Percentiles rank a stretch among this genome's conserved stretches.
Evolutionary conservation across 768 basidiomycete species (phyloP).

Genomic region (Mycena albidolilacea): DNA sequence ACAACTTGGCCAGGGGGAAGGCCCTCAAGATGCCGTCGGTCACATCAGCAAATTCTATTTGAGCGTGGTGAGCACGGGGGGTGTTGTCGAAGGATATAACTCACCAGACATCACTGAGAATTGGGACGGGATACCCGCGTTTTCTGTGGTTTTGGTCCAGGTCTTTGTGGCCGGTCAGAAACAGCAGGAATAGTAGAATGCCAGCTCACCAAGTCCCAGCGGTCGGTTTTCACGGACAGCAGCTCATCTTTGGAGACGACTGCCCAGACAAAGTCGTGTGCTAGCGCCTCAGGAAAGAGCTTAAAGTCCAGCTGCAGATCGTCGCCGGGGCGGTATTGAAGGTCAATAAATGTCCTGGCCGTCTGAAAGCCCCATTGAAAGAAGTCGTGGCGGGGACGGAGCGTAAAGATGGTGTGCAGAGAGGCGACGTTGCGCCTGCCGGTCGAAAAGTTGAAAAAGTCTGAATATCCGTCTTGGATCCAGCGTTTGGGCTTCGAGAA

Average conservation of each 20-base stretch:
- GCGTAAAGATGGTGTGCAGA: slow-evolving; percentile 83
- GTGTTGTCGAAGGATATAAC: slow-evolving; percentile 14
- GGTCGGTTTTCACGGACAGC: slow-evolving; percentile 71
- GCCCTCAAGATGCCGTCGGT: slow-evolving; percentile 84
- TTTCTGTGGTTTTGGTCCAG: slow-evolving; percentile 85
- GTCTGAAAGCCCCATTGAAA: slow-evolving; percentile 75
- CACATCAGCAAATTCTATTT: slow-evolving; percentile 85
- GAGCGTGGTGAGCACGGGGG: slow-evolving; percentile 14
- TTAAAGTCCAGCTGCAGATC: slow-evolving; percentile 86
- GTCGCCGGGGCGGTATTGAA: slow-evolving; percentile 81
- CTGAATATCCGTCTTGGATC: slow-evolving; percentile 78
- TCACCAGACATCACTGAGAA: slow-evolving; percentile 85
- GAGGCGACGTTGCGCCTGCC: slow-evolving; percentile 84
- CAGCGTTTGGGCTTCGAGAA: slow-evolving; percentile 80
- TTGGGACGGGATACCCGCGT: slow-evolving; percentile 68
- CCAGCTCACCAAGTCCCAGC: slow-evolving; percentile 88
- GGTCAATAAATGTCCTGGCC: slow-evolving; percentile 77
- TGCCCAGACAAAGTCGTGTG: slow-evolving; percentile 85
- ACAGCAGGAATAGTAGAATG: not conserved
- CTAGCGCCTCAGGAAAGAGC: slow-evolving; percentile 65
- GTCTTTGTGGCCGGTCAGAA: slow-evolving; percentile 62
- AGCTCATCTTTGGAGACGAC: slow-evolving; percentile 87
- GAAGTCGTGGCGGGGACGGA: slow-evolving; percentile 89
- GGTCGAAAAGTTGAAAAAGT: slow-evolving; percentile 90
- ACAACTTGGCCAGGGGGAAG: slow-evolving; percentile 65